Percentiles rank a stretch among this genome's conserved stretches.
Conservation (phyloP, 179 eudicot genomes). For the Corrigiola litoralis region DNA sequence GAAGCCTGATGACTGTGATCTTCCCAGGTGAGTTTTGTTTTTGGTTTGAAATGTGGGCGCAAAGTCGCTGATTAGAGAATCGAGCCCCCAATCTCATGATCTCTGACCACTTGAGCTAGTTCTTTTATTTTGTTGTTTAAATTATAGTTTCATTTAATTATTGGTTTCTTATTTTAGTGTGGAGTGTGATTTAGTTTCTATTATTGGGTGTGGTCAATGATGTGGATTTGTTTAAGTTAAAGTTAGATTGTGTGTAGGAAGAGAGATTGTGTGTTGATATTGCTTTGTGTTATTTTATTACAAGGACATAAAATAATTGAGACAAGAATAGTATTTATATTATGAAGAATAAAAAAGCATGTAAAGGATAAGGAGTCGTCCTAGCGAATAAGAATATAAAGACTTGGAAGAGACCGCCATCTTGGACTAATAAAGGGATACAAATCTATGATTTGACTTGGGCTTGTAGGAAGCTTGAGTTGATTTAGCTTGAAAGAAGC, state of each 20-base stretch:
- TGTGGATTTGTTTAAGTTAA: background rate
- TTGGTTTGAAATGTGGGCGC: no score
- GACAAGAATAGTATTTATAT: background rate
- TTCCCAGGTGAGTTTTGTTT: constrained; percentile 52
- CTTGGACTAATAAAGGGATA: no score
- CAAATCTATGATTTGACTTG: no score
- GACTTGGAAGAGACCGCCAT: background rate
- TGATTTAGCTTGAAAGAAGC: no score
- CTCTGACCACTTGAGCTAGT: no score
- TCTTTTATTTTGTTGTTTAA: background rate
- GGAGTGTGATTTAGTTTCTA: background rate
- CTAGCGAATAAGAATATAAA: no score
- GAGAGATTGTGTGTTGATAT: background rate
- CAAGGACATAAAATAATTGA: background rate
- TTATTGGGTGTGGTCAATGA: background rate
- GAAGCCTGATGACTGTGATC: constrained; percentile 74
- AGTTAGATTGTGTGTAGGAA: background rate
- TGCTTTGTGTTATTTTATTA: background rate
- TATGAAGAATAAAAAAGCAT: no score
- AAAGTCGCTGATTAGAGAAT: no score
- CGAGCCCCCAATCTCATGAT: no score
- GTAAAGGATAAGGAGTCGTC: no score
- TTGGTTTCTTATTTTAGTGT: no score
- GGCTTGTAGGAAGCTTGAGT: no score
- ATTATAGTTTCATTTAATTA: background rate